Base-by-base conservation (phyloP, 2,329 filamentous ascomycete genomes). In the Camillea tinctor region DNA sequence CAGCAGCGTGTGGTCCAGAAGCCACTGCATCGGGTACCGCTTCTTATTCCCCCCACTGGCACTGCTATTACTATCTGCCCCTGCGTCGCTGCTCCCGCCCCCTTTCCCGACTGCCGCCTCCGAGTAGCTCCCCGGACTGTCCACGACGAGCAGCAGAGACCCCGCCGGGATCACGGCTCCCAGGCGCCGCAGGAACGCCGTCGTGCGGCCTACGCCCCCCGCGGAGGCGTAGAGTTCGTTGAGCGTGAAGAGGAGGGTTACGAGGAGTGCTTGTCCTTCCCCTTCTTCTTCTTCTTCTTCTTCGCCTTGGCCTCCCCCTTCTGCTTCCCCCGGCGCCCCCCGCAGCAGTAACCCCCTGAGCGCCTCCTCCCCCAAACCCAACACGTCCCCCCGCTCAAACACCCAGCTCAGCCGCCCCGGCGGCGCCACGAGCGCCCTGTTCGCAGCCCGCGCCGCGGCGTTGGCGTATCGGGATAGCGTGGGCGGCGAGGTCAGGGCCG, bases 61-160 rank as follows among this genome's bases (percentile, higher is more conserved):
- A n/a, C 36, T 15, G n/a, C 36, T 15, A 44, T 15, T 15, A 44
- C 36, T 15, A 44, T 17, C 13, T 2, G 2, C 36, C 2, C 36
- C 36, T 4, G 6, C 36, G 36, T 13, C 36, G 9, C 36, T 13
- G 9, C 36, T 13, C 6, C 36, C 36, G 15, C n/a, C 13, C 36
- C 11, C 36, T 15, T 11, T 44, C 36, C 36, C 89, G 0, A 97
- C 74, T 0, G 84, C 85, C 3, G 96, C 84, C 59, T 93, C 92
- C 0, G 93, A 95, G 75, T 98, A 98, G 74, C 90, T 96, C 0
- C 95, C 95, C 0, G 95, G 92, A 67, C 92, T 97, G 74, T 99
- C 94, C 3, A 97, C 88, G 2, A 98, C 91, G 0, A 98, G 83
- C 1, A 98, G 78, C 48, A 94, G 74, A 1, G 91, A 85, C 0